These are phyloP conservation scores for Stachybotrys chlorohalonatus DNA, from an alignment of 2,329 filamentous ascomycete species.

Conservation along the genomic window DNA sequence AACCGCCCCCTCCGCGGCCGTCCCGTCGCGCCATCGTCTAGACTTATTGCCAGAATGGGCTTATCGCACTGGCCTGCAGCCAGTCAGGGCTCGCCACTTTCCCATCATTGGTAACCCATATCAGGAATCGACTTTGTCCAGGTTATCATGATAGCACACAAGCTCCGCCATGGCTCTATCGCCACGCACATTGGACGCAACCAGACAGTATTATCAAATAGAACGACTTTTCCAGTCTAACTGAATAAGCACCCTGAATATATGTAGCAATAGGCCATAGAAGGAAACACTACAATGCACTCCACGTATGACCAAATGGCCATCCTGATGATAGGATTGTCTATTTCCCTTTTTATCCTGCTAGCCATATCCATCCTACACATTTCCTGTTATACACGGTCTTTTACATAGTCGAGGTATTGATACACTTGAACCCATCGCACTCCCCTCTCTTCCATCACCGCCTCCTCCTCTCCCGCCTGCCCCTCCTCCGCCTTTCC, in stretches of 20 bases:
- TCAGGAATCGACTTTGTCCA: background rate
- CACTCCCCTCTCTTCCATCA: background rate
- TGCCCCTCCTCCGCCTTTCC: background rate
- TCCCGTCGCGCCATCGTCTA: too few relatives aligned
- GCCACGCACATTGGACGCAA: too few relatives aligned
- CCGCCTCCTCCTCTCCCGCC: background rate
- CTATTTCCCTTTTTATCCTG: background rate
- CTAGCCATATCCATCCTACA: background rate
- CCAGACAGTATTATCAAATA: too few relatives aligned
- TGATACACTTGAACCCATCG: too few relatives aligned
- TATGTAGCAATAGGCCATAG: too few relatives aligned
- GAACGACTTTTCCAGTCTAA: too few relatives aligned
- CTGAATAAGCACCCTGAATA: background rate
- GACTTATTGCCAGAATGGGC: background rate
- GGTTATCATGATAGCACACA: background rate
- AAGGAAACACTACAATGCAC: too few relatives aligned
- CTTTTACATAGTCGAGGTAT: too few relatives aligned
- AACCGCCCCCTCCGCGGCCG: background rate
- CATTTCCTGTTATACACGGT: background rate
- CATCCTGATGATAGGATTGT: background rate
- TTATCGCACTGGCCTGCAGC: background rate
- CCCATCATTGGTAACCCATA: background rate
- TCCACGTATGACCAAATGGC: too few relatives aligned
- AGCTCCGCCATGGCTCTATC: too few relatives aligned
- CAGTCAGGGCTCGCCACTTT: background rate